Conservation (phyloP, 2,329 filamentous ascomycete genomes). For the Exophiala oligosperma region DNA sequence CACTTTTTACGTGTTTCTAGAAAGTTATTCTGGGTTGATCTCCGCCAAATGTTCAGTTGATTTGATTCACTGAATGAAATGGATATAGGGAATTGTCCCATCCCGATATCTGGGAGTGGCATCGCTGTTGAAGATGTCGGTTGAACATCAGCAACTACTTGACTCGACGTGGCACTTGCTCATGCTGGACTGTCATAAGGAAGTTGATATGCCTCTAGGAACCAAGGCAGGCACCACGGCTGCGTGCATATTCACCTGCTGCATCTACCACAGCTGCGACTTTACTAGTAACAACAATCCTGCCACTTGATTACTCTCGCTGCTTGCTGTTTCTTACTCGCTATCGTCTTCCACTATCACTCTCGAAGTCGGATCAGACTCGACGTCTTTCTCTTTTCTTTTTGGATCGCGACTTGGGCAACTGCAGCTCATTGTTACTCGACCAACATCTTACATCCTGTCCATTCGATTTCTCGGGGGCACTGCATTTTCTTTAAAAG, state of each 20-base stretch:
- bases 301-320: not conserved
- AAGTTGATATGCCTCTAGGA: too few relatives aligned
- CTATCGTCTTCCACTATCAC: not conserved
- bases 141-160: too few relatives aligned
- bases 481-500: not conserved
- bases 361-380: not conserved
- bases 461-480: slow-evolving; percentile 3
- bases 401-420: slow-evolving; percentile 20
- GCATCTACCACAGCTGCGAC: not conserved
- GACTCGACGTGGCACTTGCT: too few relatives aligned
- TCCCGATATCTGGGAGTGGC: too few relatives aligned
- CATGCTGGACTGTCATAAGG: too few relatives aligned
- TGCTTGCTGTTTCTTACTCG: not conserved
- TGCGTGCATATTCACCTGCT: not conserved
- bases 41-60: too few relatives aligned
- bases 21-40: too few relatives aligned
- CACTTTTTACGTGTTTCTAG: not conserved
- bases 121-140: too few relatives aligned
- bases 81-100: too few relatives aligned
- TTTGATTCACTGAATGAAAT: too few relatives aligned
- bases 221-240: not conserved
- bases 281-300: not conserved
- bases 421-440: slow-evolving; percentile 16
- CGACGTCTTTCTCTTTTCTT: slow-evolving; percentile 16
- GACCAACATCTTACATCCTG: slow-evolving; percentile 2